Percentiles rank a stretch among this genome's conserved stretches.
phyloP scores from a whole-genome alignment of 2,329 filamentous ascomycete genomes.

The Onygenales sp. region DNA sequence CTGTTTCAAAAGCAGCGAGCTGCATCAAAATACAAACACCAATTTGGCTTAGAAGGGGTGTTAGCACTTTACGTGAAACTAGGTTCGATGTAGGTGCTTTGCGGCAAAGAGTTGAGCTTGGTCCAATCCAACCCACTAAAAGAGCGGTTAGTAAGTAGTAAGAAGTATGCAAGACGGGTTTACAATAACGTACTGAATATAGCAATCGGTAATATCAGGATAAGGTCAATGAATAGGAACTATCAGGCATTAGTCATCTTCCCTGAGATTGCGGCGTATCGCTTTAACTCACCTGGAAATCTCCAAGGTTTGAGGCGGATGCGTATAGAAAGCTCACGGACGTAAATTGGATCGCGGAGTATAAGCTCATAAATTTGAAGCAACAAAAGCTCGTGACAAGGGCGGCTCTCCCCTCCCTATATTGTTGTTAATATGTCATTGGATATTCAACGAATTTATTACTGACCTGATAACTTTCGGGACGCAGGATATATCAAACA shows the following conservation, averaged over 20 bases:
- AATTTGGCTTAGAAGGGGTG: conserved; percentile 83
- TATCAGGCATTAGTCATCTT: conserved; percentile 19
- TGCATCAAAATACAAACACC: conserved; percentile 69
- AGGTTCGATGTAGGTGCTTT: conserved; percentile 89
- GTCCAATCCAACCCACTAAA: conserved; percentile 84
- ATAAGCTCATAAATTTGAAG: conserved; percentile 99
- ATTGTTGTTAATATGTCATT: conserved; percentile 10
- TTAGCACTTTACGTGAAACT: conserved; percentile 85
- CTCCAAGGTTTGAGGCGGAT: conserved; percentile 84
- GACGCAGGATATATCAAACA: conserved; percentile 95
- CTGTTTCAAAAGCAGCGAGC: conserved; percentile 60
- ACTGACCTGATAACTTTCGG: conserved; percentile 73
- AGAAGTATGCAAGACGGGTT: neutral
- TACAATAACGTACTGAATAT: conserved; percentile 62
- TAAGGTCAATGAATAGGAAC: conserved; percentile 90
- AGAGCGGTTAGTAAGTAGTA: neutral
- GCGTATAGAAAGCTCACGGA: conserved; percentile 95
- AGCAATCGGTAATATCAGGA: conserved; percentile 87
- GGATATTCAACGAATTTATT: neutral
- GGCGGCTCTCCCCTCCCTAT: conserved; percentile 79
- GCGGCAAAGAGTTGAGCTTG: conserved; percentile 63
- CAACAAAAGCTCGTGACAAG: conserved; percentile 98
- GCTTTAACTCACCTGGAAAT: conserved; percentile 61
- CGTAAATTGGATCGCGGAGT: conserved; percentile 98
- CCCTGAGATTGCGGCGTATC: neutral